A percentile compares a stretch with the other conserved stretches of the same genome.
phyloP scores from a whole-genome alignment of 176 grass and related monocot genomes.

The Juncus effusus region DNA sequence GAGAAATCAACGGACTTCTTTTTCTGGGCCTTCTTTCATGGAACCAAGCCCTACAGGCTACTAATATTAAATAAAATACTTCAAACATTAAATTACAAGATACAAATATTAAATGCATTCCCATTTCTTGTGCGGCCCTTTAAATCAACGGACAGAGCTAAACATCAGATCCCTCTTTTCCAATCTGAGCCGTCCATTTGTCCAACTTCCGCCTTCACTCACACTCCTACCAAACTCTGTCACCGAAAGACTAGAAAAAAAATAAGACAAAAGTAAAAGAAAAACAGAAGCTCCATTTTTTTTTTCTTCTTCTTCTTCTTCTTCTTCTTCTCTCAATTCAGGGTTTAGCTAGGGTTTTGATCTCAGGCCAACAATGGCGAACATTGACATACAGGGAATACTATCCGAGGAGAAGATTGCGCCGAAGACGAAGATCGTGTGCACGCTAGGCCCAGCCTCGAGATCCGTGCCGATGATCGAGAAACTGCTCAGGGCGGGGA shows the following conservation, averaged over 20 bases:
- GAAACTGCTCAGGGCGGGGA: constrained; percentile 88
- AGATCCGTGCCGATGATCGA: constrained; percentile 76
- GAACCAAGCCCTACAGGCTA: too few relatives aligned
- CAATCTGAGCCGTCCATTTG: too few relatives aligned
- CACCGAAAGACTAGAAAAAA: not conserved
- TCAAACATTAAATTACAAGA: too few relatives aligned
- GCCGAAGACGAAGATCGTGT: constrained; percentile 89
- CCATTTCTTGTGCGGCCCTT: too few relatives aligned
- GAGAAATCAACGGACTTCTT: too few relatives aligned
- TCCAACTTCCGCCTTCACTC: too few relatives aligned
- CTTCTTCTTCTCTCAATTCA: not conserved
- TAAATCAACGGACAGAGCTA: too few relatives aligned
- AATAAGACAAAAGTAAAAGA: not conserved
- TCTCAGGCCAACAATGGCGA: not conserved
- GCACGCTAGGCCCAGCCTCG: constrained; percentile 89
- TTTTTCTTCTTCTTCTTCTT: not conserved
- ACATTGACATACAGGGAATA: constrained; percentile 10
- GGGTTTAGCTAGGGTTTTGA: constrained; percentile 19
- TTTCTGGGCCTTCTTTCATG: too few relatives aligned
- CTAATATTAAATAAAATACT: too few relatives aligned
- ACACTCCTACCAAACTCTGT: too few relatives aligned
- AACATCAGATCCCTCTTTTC: too few relatives aligned
- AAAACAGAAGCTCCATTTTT: not conserved
- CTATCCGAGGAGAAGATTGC: constrained; percentile 15
- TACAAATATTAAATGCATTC: too few relatives aligned